Evolutionary conservation across 805 yeast genomes (phyloP), one percentile per base, ranked within the genome.

Genomic region (Cyberlindnera lachancei): DNA sequence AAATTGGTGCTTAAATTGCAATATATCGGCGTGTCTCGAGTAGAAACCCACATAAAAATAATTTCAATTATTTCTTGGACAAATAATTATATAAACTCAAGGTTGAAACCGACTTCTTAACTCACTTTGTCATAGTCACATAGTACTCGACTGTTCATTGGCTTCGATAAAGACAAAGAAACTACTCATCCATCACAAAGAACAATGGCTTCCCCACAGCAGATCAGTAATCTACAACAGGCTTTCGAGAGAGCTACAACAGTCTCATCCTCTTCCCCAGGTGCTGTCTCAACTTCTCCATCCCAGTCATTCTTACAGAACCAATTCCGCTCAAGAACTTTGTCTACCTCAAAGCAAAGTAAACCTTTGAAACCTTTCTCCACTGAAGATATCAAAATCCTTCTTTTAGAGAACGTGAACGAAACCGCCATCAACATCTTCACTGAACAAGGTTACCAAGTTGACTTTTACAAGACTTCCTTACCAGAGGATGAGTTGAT

Each of bases 371-470:
- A 90, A 64, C 98, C 98, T 15, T 92, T 90, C 58, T 79, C 90
- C 44, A 83, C 95, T 35, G 96, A 92, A 42, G 98, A 92, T 55
- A 81, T 90, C 64, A 90, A 88, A 66, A 83, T 92, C 40, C 66
- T 92, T 48, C 63, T 92, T 44, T 68, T 92, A 42, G 98, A 92
- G 64, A 92, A 92, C 53, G 95, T 92, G 49, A 92, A 92, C 58
- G 70, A 73, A 60, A 86, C 96, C 30, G 98, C 98, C 30, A 73
- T 92, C 45, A 75, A 79, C 32, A 86, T 87, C 42, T 80, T 92
- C 63, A 70, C 67, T 39, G 70, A 70, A 34, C 96, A 92, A 68
- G 98, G 98, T 37, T 92, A 92, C 68, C 97, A 92, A 66, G 95
- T 92, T 33, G 98, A 92, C 58, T 85, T 84, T 62, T 75, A 79